Evolutionary conservation across 352 stramenopile species (phyloP).

Genomic region (Globisporangium yorkense): DNA sequence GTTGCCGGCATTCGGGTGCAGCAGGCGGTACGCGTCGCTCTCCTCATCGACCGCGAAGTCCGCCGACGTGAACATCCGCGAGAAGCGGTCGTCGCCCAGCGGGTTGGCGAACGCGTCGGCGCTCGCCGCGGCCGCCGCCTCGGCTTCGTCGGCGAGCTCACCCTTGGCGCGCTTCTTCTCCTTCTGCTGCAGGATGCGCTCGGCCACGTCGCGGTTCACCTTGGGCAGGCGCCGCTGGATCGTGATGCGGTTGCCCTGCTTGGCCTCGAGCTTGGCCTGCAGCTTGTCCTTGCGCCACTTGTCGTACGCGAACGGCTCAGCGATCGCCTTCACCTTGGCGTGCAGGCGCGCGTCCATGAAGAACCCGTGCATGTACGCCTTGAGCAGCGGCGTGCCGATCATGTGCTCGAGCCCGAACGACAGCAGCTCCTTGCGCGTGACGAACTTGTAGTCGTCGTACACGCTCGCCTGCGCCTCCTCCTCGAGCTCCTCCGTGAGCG

Average conservation of each 20-base stretch:
- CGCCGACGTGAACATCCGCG: constrained; percentile 94
- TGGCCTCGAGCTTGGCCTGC: constrained; percentile 90
- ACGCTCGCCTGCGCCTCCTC: constrained; percentile 92
- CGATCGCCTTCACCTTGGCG: constrained; percentile 94
- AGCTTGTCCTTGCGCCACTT: constrained; percentile 96
- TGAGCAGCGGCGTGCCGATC: constrained; percentile 95
- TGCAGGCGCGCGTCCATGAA: constrained; percentile 99
- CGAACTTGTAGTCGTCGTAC: constrained; percentile 99
- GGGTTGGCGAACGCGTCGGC: constrained; percentile 57
- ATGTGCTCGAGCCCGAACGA: constrained; percentile 97
- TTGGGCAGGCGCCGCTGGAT: constrained; percentile 86
- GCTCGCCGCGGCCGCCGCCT: constrained; percentile 17
- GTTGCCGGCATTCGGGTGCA: constrained; percentile 91
- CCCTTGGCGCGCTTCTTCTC: constrained; percentile 60
- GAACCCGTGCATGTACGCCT: constrained; percentile 99
- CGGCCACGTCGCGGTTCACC: constrained; percentile 86
- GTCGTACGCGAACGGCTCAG: constrained; percentile 97
- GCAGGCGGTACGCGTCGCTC: constrained; percentile 93
- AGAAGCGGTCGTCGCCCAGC: constrained; percentile 96
- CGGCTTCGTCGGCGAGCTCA: constrained; percentile 23
- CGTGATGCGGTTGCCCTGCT: constrained; percentile 87
- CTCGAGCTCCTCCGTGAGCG: constrained; percentile 98
- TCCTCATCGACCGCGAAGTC: constrained; percentile 98
- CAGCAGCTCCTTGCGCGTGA: constrained; percentile 93
- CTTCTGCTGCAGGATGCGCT: constrained; percentile 69